phyloP scores from a whole-genome alignment of 148 eudicot species.

The Rhododendron molle region DNA sequence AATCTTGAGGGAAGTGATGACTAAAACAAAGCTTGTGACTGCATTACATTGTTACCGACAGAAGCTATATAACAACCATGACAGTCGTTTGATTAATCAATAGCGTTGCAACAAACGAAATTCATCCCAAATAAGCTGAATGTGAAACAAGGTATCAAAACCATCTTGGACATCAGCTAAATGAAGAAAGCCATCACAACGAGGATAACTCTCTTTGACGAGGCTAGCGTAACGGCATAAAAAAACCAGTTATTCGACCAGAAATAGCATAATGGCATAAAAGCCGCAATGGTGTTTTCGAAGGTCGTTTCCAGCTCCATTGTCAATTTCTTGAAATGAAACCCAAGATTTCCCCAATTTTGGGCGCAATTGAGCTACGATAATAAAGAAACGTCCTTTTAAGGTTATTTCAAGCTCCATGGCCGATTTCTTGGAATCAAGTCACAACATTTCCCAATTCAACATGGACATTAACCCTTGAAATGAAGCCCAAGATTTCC shows the following conservation, averaged over 20 bases:
- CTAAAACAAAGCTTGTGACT: background rate
- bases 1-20: background rate
- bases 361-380: background rate
- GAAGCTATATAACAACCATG: background rate
- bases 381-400: background rate
- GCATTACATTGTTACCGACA: background rate
- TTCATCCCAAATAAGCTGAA: background rate
- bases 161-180: background rate
- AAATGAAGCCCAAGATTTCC: background rate
- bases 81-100: background rate
- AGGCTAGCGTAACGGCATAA: background rate
- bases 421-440: background rate
- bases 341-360: background rate
- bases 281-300: background rate
- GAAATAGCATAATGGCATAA: background rate
- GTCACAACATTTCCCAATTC: background rate
- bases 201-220: background rate
- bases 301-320: slow-evolving; percentile 4
- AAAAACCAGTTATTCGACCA: background rate
- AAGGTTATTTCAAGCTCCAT: background rate
- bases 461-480: background rate
- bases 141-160: background rate
- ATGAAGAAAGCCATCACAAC: background rate
- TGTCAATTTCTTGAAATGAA: background rate
- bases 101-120: background rate